Conservation (phyloP, 2,329 filamentous ascomycete genomes). For the Thielaviopsis populi region DNA sequence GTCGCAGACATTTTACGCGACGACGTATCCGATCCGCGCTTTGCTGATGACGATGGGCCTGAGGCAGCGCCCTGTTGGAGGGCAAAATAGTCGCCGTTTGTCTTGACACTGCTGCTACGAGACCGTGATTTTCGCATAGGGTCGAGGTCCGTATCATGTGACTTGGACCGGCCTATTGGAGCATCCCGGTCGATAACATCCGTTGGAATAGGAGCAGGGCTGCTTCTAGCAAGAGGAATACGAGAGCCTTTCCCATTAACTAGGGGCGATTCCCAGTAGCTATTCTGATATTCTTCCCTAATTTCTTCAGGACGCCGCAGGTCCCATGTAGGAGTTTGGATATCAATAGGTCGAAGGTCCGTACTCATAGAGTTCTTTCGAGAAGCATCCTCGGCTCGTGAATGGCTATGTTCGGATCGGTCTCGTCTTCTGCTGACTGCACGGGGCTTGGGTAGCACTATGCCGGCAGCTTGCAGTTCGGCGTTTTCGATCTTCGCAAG, state of each 20-base stretch:
- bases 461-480: constrained; percentile 65
- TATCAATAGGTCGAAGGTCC: constrained; percentile 27
- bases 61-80: constrained; percentile 8
- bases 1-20: constrained; percentile 19
- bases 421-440: constrained; percentile 33
- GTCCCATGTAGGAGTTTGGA: constrained; percentile 47
- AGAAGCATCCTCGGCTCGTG: constrained; percentile 16
- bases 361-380: constrained; percentile 25
- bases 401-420: constrained; percentile 16
- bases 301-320: constrained; percentile 65
- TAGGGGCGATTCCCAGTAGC: constrained; percentile 32
- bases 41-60: constrained; percentile 9
- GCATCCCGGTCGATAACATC: constrained; percentile 62
- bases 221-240: constrained; percentile 73
- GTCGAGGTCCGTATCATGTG: constrained; percentile 25
- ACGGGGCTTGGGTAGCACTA: constrained; percentile 42
- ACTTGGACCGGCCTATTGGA: constrained; percentile 38
- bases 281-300: constrained; percentile 40
- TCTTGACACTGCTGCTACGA: constrained; percentile 52
- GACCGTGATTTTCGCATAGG: constrained; percentile 45
- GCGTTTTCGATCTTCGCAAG: constrained; percentile 65
- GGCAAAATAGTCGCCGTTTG: constrained; percentile 26
- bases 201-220: constrained; percentile 58
- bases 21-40: constrained; percentile 10
- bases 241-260: constrained; percentile 46